Evolutionary conservation across 2,329 filamentous ascomycete genomes (phyloP).

Genomic region (Xylariomycetidae sp.): DNA sequence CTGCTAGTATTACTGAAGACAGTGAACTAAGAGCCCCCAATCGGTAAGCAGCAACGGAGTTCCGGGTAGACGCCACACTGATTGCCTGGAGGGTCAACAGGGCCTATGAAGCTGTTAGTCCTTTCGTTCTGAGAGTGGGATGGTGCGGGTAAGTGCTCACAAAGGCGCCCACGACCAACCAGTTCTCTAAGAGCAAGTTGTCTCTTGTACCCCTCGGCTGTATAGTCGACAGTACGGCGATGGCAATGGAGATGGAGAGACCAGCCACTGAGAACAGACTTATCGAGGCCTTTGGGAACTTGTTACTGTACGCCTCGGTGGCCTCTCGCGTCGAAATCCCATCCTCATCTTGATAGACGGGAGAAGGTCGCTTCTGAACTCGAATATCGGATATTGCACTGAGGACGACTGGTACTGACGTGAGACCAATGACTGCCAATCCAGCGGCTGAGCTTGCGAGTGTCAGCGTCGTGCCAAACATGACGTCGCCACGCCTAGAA

Average conservation of each 20-base stretch:
- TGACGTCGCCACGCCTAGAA: no score
- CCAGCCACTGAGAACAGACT: conserved; percentile 51
- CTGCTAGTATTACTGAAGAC: conserved; percentile 41
- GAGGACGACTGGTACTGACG: conserved; percentile 20
- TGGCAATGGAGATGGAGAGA: conserved; percentile 49
- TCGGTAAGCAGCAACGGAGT: conserved; percentile 47
- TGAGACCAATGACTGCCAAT: conserved; percentile 17
- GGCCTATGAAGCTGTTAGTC: conserved; percentile 32
- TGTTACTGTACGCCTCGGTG: conserved; percentile 57
- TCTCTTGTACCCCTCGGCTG: conserved; percentile 22
- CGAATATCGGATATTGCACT: conserved; percentile 14
- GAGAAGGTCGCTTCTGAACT: conserved; percentile 39
- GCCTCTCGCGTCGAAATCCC: conserved; percentile 63
- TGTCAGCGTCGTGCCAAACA: conserved; percentile 14
- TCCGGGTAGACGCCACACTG: conserved; percentile 43
- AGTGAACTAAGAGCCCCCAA: conserved; percentile 49
- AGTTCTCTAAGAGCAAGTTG: conserved; percentile 47
- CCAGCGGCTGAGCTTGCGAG: conserved; percentile 21
- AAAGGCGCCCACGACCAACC: conserved; percentile 58
- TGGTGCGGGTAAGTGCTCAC: conserved; percentile 39
- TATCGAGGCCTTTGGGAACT: conserved; percentile 50
- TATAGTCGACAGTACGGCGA: conserved; percentile 49
- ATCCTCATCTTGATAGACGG: conserved; percentile 66
- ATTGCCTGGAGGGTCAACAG: conserved; percentile 49
- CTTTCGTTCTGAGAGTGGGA: conserved; percentile 7